Evolutionary conservation across 1,284 basidiomycete species (phyloP), one percentile per base, ranked within the genome.

Genomic region (Apiotrichum veenhuisii): DNA sequence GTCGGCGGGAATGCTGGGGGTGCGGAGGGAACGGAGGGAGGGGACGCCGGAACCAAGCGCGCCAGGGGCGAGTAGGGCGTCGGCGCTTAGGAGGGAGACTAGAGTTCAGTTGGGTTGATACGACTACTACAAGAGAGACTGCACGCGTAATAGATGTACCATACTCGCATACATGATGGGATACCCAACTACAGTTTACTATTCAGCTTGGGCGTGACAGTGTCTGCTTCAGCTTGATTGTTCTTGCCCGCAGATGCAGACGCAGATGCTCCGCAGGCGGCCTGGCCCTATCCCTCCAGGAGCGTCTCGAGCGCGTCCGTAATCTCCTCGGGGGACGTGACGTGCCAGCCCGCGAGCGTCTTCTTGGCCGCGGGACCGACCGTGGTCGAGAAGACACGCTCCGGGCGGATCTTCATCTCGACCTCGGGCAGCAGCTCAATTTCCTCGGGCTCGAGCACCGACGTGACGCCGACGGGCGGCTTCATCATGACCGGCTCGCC

Each of bases 271-370:
- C n/a, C n/a, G n/a, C n/a, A n/a, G n/a, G n/a, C n/a, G 9, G 43
- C 17, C 11, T 26, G 11, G 17, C 9, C 15, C 10, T 23, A 14
- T 12, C 34, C 7, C 18, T n/a, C 18, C 14, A 76, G 57, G 38
- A 76, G 46, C 36, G 57, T 44, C 55, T 75, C 72, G 50, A 76
- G 55, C 23, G 70, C 65, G 25, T 77, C 76, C 34, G 77, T 74
- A 5, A 78, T 68, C 53, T 78, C 75, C 41, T 76, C 74, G 23
- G 77, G 77, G 55, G 71, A 69, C 22, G 88, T 91, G 55, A 94
- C 87, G 77, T 93, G 91, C 89, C 91, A 94, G 46, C 82, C 83
- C 15, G 90, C 91, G 55, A 92, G 79, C 50, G 91, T 94, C 69
- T 88, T 85, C 79, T 94, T 94, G 66, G 84, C 86, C 64, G 85